A percentile compares a stretch with the other conserved stretches of the same genome.
These are phyloP conservation scores for Kluyveromyces siamensis DNA, from an alignment of 805 yeast genomes.

Conservation along the genomic window DNA sequence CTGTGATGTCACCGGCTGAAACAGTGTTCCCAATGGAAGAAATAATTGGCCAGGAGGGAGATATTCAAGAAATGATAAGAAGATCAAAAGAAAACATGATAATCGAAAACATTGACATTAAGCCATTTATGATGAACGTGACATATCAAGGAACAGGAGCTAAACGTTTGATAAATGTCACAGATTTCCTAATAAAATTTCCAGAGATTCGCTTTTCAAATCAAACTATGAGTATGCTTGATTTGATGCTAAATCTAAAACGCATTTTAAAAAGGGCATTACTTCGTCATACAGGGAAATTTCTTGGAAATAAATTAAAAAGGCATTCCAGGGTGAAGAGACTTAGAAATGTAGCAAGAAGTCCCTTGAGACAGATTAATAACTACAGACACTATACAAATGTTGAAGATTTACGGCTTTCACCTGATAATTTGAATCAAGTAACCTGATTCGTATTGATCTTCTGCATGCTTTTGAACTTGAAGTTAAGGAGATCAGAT, in stretches of 20 bases:
- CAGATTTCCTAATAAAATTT: constrained; percentile 55
- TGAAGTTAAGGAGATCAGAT: no score
- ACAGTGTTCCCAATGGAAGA: constrained; percentile 1
- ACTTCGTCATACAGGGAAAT: constrained; percentile 61
- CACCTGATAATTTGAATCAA: background rate
- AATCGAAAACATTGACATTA: constrained; percentile 47
- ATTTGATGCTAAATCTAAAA: constrained; percentile 52
- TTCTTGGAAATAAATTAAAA: constrained; percentile 66
- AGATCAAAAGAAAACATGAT: constrained; percentile 70
- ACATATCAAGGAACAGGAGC: constrained; percentile 73
- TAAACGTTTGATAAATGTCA: constrained; percentile 64
- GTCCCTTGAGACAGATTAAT: constrained; percentile 8
- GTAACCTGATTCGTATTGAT: no score
- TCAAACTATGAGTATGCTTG: constrained; percentile 65
- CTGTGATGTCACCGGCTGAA: background rate
- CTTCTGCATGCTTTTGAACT: no score
- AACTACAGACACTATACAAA: constrained; percentile 10
- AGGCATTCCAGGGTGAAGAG: constrained; percentile 6
- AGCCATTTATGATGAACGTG: constrained; percentile 46
- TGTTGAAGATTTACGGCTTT: constrained; percentile 6
- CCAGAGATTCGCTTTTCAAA: constrained; percentile 53
- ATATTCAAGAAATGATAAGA: constrained; percentile 47
- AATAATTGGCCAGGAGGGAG: constrained; percentile 3
- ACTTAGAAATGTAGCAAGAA: background rate
- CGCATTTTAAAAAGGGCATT: constrained; percentile 52